Conservation (phyloP, 805 yeast species). For the Henningerozyma blattae region DNA sequence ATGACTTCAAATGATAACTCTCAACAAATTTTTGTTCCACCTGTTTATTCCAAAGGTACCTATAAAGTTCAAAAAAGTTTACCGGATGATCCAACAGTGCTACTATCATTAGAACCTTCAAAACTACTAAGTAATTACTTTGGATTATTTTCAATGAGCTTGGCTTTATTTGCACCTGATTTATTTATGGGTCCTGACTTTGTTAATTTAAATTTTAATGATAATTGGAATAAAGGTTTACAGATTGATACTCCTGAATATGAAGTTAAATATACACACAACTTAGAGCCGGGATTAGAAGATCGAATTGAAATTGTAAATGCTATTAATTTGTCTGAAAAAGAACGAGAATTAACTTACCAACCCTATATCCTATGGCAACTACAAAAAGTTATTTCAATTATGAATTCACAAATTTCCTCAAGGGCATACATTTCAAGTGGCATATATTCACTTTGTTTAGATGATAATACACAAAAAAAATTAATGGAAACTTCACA, state of each 20-base stretch:
- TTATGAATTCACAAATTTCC: slow-evolving; percentile 10
- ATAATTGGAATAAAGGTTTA: slow-evolving; percentile 18
- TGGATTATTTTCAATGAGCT: slow-evolving; percentile 13
- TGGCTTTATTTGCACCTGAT: slow-evolving; percentile 16
- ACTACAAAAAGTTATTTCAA: slow-evolving; percentile 17
- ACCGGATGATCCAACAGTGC: slow-evolving; percentile 13
- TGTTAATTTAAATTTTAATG: slow-evolving; percentile 11
- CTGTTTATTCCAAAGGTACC: too few relatives aligned
- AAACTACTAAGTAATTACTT: slow-evolving; percentile 19
- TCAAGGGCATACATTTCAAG: slow-evolving; percentile 16
- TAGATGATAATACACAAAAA: slow-evolving; percentile 11
- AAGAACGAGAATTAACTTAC: neutral
- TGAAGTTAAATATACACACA: slow-evolving; percentile 2
- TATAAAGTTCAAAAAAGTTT: neutral
- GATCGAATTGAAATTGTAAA: neutral
- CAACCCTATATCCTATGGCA: slow-evolving; percentile 21
- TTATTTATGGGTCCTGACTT: slow-evolving; percentile 15
- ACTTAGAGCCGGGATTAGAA: neutral
- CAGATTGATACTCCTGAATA: slow-evolving; percentile 3
- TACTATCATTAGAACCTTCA: slow-evolving; percentile 16
- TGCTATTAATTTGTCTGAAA: neutral
- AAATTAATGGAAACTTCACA: slow-evolving; percentile 15
- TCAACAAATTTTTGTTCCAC: too few relatives aligned
- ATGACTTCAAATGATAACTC: too few relatives aligned
- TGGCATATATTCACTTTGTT: slow-evolving; percentile 9